These are phyloP conservation scores for Aspergillus sp. DNA, from an alignment of 2,329 filamentous ascomycete genomes.

Conservation along the genomic window DNA sequence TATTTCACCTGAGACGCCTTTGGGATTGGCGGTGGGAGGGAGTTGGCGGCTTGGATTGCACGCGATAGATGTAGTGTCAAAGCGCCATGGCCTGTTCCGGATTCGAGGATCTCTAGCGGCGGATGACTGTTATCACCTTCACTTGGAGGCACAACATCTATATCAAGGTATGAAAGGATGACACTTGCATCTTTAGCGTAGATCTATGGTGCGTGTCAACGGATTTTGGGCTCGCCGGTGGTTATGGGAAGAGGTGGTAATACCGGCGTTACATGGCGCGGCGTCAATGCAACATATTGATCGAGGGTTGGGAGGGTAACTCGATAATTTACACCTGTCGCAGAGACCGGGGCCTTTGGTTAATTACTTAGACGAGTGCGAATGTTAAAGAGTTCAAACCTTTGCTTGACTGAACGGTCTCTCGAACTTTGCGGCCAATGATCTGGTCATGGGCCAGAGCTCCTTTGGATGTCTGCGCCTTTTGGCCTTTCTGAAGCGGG, in stretches of 20 bases:
- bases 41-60: constrained; percentile 73
- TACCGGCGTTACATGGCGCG: constrained; percentile 74
- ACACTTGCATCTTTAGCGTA: constrained; percentile 74
- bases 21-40: constrained; percentile 49
- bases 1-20: constrained; percentile 31
- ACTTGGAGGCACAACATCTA: constrained; percentile 57
- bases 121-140: constrained; percentile 29
- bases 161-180: constrained; percentile 74
- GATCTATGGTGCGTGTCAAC: constrained; percentile 48
- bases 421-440: constrained; percentile 62
- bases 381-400: constrained; percentile 30
- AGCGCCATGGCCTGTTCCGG: constrained; percentile 80
- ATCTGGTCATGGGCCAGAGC: constrained; percentile 53
- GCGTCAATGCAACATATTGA: constrained; percentile 69
- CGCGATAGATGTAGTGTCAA: constrained; percentile 73
- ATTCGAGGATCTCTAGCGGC: constrained; percentile 74
- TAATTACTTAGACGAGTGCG: neutral
- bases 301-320: constrained; percentile 67
- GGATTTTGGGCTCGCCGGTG: neutral
- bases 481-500: constrained; percentile 40
- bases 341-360: neutral
- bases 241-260: constrained; percentile 6
- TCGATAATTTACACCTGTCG: constrained; percentile 50
- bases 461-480: constrained; percentile 37
- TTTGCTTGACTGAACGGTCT: constrained; percentile 58